Conservation (phyloP, 1,284 basidiomycete genomes). For the Irpex sp. region DNA sequence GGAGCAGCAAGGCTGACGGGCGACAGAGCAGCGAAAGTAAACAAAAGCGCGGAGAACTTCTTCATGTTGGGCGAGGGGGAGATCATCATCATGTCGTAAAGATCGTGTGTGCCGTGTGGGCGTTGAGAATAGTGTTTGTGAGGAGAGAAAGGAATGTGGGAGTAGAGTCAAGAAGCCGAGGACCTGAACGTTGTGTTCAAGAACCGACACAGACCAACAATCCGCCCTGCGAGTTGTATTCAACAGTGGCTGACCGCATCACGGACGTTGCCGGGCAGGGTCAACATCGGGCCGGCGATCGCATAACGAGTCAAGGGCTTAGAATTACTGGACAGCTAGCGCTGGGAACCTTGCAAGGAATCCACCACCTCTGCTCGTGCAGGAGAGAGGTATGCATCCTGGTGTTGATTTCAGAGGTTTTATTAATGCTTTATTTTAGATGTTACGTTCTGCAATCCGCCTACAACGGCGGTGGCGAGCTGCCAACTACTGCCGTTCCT, state of each 20-base stretch:
- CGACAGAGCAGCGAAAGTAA: slow-evolving; percentile 7
- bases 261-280: not conserved
- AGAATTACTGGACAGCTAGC: not conserved
- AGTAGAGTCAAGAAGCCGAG: slow-evolving; percentile 4
- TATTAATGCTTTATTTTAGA: not conserved
- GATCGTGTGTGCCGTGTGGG: slow-evolving; percentile 21
- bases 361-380: not conserved
- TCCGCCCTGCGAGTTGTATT: not conserved
- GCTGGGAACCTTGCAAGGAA: not conserved
- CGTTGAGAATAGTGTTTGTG: slow-evolving; percentile 8
- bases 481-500: slow-evolving; percentile 19
- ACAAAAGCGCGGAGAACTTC: slow-evolving; percentile 12
- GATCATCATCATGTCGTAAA: slow-evolving; percentile 8
- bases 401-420: not conserved
- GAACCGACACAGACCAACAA: not conserved
- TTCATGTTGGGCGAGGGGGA: slow-evolving; percentile 4
- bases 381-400: not conserved
- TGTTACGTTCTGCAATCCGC: not conserved
- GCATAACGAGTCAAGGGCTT: not conserved
- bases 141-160: not conserved
- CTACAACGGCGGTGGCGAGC: slow-evolving; percentile 5
- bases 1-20: slow-evolving; percentile 5
- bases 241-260: not conserved
- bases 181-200: slow-evolving; percentile 10
- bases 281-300: not conserved